phyloP scores from a whole-genome alignment of 768 basidiomycete genomes.

The Leccinum longicurvipes region DNA sequence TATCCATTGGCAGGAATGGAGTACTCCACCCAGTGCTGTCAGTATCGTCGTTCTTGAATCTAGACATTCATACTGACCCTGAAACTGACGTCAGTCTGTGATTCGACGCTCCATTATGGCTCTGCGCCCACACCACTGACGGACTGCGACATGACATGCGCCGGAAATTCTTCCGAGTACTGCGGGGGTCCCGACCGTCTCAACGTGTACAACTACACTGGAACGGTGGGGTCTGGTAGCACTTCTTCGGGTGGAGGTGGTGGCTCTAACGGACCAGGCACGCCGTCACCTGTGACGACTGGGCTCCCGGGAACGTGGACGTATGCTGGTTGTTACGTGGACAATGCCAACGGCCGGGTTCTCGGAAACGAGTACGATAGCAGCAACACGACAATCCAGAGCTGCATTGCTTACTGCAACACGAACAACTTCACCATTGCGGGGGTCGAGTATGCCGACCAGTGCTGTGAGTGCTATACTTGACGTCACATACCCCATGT shows the following conservation, averaged over 20 bases:
- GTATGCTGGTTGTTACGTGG: conserved; percentile 70
- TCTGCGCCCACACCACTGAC: conserved; percentile 38
- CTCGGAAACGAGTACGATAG: conserved; percentile 42
- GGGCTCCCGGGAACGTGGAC: conserved; percentile 56
- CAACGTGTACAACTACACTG: conserved; percentile 18
- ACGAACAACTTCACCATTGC: conserved; percentile 60
- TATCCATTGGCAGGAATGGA: conserved; percentile 45
- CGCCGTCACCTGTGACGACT: conserved; percentile 39
- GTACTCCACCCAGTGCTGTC: conserved; percentile 48
- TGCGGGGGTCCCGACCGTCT: conserved; percentile 68
- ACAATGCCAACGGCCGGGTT: conserved; percentile 63
- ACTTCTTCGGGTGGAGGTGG: neutral
- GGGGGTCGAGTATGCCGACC: conserved; percentile 59
- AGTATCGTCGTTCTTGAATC: conserved; percentile 15
- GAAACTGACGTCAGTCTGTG: conserved; percentile 31
- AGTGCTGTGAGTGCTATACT: conserved; percentile 44
- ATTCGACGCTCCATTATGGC: conserved; percentile 13
- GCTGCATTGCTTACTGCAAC: conserved; percentile 59
- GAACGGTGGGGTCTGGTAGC: neutral
- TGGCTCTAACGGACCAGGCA: neutral
- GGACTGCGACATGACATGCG: conserved; percentile 46
- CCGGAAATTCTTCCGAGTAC: conserved; percentile 43
- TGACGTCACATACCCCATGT: neutral
- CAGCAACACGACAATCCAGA: conserved; percentile 50
- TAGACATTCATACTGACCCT: conserved; percentile 40